phyloP scores from a whole-genome alignment of 805 yeast genomes.

The Candida takata region DNA sequence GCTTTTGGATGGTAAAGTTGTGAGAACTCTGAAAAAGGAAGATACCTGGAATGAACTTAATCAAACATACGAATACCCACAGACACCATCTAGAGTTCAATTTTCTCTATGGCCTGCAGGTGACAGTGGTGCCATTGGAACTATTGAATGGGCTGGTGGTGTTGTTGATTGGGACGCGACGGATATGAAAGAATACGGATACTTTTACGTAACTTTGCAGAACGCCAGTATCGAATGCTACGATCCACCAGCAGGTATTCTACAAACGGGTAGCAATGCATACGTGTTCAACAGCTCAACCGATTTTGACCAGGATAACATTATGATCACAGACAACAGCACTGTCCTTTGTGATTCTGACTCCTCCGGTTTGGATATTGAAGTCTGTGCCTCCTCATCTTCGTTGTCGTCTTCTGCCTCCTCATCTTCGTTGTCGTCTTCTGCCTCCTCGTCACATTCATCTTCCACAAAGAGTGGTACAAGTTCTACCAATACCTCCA shows the following conservation, averaged over 20 bases:
- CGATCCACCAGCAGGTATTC: conserved; percentile 57
- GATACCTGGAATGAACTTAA: conserved; percentile 60
- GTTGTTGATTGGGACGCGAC: conserved; percentile 70
- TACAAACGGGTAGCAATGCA: conserved; percentile 37
- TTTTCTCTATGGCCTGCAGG: conserved; percentile 80
- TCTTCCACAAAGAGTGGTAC: conserved; percentile 2
- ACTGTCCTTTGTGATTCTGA: conserved; percentile 53
- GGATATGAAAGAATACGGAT: conserved; percentile 73
- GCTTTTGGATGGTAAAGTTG: conserved; percentile 61
- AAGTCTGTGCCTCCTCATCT: conserved; percentile 20
- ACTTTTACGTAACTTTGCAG: conserved; percentile 62
- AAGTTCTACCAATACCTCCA: conserved; percentile 3
- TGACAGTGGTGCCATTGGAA: conserved; percentile 48
- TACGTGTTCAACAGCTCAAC: conserved; percentile 47
- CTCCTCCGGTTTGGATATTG: conserved; percentile 62
- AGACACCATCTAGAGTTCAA: conserved; percentile 69
- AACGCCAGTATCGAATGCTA: conserved; percentile 60
- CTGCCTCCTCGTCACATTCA: conserved; percentile 2
- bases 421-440: conserved; percentile 6
- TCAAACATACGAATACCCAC: conserved; percentile 53
- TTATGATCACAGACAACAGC: conserved; percentile 56
- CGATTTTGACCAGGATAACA: conserved; percentile 40
- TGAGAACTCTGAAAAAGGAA: conserved; percentile 56
- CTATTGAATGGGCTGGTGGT: conserved; percentile 87
- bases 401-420: conserved; percentile 14